A percentile compares a stretch with the other conserved stretches of the same genome.
phyloP scores from a whole-genome alignment of 1,284 basidiomycete genomes.

The Austroboletus novae-zelandiae region DNA sequence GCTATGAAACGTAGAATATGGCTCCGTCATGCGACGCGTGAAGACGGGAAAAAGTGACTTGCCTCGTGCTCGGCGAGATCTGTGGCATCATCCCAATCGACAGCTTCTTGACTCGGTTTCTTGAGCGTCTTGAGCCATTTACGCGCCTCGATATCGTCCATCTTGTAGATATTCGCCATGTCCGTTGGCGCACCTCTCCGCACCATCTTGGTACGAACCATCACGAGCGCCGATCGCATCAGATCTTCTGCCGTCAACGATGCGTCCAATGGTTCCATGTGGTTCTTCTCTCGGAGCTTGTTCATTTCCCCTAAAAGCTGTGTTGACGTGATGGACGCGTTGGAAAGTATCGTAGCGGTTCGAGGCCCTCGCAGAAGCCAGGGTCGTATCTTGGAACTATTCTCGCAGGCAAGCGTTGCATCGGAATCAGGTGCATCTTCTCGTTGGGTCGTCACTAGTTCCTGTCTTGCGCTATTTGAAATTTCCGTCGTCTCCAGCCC shows the following conservation, averaged over 20 bases:
- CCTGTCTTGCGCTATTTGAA: constrained; percentile 14
- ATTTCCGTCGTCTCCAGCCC: constrained; percentile 36
- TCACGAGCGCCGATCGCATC: constrained; percentile 59
- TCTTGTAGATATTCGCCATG: constrained; percentile 65
- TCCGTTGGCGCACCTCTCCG: constrained; percentile 73
- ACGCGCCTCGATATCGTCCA: constrained; percentile 41
- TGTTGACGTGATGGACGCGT: constrained; percentile 41
- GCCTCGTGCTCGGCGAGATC: constrained; percentile 43
- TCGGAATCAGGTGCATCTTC: constrained; percentile 23
- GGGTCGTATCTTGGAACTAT: constrained; percentile 29
- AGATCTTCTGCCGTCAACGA: constrained; percentile 42
- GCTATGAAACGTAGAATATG: constrained; percentile 33
- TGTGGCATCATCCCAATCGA: constrained; percentile 34
- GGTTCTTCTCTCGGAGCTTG: constrained; percentile 53
- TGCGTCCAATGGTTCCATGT: constrained; percentile 39
- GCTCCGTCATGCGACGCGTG: background rate
- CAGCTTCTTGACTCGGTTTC: constrained; percentile 19
- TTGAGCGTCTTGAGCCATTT: constrained; percentile 23
- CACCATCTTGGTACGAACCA: constrained; percentile 58
- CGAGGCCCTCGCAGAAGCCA: constrained; percentile 70
- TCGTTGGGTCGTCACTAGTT: constrained; percentile 56
- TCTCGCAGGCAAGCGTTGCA: constrained; percentile 8
- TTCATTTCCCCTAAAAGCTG: constrained; percentile 57
- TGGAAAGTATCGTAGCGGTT: constrained; percentile 43
- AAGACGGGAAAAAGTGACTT: background rate